Base-by-base conservation (phyloP, 306 rosid species). In the Pyrus betulifolia region DNA sequence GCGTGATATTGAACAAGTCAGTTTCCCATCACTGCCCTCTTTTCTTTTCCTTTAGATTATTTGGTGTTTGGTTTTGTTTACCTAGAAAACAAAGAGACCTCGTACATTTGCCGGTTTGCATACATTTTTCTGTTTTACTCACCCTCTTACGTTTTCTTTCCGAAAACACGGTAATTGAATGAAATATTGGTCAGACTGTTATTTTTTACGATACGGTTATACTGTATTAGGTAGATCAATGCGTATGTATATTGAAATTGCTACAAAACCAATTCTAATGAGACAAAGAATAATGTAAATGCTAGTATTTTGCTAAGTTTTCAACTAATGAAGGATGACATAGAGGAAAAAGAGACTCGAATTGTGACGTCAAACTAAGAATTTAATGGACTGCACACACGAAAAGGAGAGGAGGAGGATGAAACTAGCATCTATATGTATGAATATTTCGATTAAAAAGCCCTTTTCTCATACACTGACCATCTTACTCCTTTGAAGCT, bases 1-100 rank as follows among this genome's bases (percentile, higher is more conserved):
- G 67, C 92, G 96, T 71, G 91, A 91, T 83, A 25, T 84, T 70
- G 97, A 91, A 74, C 96, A 90, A 79, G 98, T 91, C 55, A 80
- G 96, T 90, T 62, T 89, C 77, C 74, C 42, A 58, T 58, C 45
- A 61, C 51, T 42, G 22, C 72, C 61, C 14, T 40, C 28, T 70
- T 33, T 70, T 23, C 11, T 27, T 67, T 49, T 35, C 27, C 25
- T 14, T 27, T 22, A 28, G 18, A 58, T 12, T 14, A 14, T 31
- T 30, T 52, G 60, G 51, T 63, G 2, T 38, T 57, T 71, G 42
- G 0, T 58, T 15, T 51, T 51, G 54, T 42, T 42, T 40, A 67
- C 68, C 38, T 19, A 33, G 49, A 13, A 54, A 71, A 71, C 30
- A 19, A 30, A 6, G 46, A 8, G 8, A 4, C 70, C 27, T 31